phyloP scores from a whole-genome alignment of 1,139 yeast genomes.

The Pneumocystis carinii region DNA sequence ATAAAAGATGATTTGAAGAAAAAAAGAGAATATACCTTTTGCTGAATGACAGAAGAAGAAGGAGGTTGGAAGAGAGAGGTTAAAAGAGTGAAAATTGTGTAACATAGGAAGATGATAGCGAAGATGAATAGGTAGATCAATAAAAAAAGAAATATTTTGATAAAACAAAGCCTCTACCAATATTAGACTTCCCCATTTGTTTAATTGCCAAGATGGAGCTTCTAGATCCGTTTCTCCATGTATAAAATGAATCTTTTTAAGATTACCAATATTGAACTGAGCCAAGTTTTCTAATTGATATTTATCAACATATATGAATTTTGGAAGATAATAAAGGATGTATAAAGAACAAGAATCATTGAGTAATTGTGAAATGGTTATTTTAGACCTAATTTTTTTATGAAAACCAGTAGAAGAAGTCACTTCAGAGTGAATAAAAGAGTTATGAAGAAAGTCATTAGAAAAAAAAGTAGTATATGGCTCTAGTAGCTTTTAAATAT shows the following conservation, averaged over 20 bases:
- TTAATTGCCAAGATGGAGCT: slow-evolving; percentile 5
- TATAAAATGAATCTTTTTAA: neutral
- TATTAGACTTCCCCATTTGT: slow-evolving; percentile 6
- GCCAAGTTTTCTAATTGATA: neutral
- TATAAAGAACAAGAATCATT: neutral
- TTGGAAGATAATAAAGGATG: neutral
- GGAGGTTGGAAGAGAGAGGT: neutral
- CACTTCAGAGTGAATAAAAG: neutral
- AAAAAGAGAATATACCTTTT: neutral
- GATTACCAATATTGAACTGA: neutral
- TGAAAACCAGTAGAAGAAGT: neutral
- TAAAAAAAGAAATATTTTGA: neutral
- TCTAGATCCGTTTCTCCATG: slow-evolving; percentile 9
- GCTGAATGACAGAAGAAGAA: neutral
- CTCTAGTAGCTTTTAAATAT: neutral
- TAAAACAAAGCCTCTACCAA: neutral
- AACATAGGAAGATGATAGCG: neutral
- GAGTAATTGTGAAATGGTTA: neutral
- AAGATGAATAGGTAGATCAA: neutral
- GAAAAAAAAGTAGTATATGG: neutral
- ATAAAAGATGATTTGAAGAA: neutral
- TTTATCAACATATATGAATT: neutral
- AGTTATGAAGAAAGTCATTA: neutral
- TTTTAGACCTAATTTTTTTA: neutral
- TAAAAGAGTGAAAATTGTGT: neutral